These are phyloP conservation scores for Fusarium oxysporum DNA, from an alignment of 2,329 filamentous ascomycete species.

Conservation along the genomic window DNA sequence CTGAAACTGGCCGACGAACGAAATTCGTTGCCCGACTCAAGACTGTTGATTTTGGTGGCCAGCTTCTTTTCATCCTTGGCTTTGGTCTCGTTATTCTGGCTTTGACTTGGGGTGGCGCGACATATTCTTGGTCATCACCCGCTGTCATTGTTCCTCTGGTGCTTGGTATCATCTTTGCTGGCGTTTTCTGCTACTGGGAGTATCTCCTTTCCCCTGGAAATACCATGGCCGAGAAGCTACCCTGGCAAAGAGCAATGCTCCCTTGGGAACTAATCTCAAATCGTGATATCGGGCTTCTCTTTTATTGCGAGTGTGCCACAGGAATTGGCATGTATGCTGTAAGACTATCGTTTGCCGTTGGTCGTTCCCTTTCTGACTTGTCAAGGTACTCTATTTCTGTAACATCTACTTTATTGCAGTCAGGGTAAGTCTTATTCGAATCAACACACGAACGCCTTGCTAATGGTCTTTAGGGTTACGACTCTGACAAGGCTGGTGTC, in stretches of 20 bases:
- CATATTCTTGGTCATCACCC: slow-evolving; percentile 62
- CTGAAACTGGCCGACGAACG: slow-evolving; percentile 47
- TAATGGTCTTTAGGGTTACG: slow-evolving; percentile 55
- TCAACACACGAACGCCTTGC: too few relatives aligned
- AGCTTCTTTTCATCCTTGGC: slow-evolving; percentile 66
- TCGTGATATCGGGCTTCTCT: slow-evolving; percentile 70
- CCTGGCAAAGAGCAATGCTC: slow-evolving; percentile 71
- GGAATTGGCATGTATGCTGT: slow-evolving; percentile 66
- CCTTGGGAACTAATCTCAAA: slow-evolving; percentile 68
- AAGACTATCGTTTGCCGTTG: slow-evolving; percentile 14
- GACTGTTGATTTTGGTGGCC: slow-evolving; percentile 68
- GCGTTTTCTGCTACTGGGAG: slow-evolving; percentile 62
- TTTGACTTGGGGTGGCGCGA: slow-evolving; percentile 67
- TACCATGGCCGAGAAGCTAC: slow-evolving; percentile 59
- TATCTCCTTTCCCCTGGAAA: slow-evolving; percentile 64
- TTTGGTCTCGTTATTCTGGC: slow-evolving; percentile 66
- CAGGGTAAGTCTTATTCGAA: slow-evolving; percentile 41
- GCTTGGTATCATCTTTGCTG: slow-evolving; percentile 56
- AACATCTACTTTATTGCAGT: slow-evolving; percentile 76
- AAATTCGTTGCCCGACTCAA: slow-evolving; percentile 59
- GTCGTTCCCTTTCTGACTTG: slow-evolving; percentile 51
- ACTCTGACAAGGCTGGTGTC: slow-evolving; percentile 62
- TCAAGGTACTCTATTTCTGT: slow-evolving; percentile 73
- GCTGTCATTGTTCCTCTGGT: slow-evolving; percentile 63
- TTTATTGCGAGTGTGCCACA: slow-evolving; percentile 69